These are phyloP conservation scores for Fusarium devonianum DNA, from an alignment of 2,329 filamentous ascomycete genomes.

Conservation along the genomic window DNA sequence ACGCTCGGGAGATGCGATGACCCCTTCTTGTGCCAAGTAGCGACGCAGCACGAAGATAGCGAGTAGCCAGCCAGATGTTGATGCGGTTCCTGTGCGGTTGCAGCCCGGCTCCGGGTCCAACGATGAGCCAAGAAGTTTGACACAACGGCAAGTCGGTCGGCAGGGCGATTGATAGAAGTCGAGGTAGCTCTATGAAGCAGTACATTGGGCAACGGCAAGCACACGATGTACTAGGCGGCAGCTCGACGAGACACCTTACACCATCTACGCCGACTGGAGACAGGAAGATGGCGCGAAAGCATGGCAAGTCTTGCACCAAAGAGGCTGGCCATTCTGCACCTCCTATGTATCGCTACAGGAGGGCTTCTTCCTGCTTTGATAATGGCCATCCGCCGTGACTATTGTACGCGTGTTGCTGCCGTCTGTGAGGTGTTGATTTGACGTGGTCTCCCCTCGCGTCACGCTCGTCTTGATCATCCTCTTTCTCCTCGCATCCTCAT, in stretches of 20 bases:
- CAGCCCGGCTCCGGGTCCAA: slow-evolving; percentile 26
- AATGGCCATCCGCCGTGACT: background rate
- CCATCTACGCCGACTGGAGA: slow-evolving; percentile 22
- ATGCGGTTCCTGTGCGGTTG: slow-evolving; percentile 26
- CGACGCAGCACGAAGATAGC: slow-evolving; percentile 26
- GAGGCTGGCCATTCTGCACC: slow-evolving; percentile 3
- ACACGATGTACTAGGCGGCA: background rate
- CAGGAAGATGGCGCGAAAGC: slow-evolving; percentile 11
- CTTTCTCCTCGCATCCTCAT: background rate
- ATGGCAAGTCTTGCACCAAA: background rate
- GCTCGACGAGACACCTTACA: slow-evolving; percentile 6
- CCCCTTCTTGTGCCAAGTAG: slow-evolving; percentile 29
- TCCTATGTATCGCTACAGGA: background rate
- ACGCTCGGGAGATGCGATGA: slow-evolving; percentile 30
- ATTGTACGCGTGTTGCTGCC: background rate
- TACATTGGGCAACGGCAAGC: background rate
- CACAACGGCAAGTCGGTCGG: slow-evolving; percentile 27
- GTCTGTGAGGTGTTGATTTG: background rate
- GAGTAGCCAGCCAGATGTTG: slow-evolving; percentile 20
- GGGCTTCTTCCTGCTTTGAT: background rate
- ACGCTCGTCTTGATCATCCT: background rate
- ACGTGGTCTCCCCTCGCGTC: background rate
- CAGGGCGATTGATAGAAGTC: slow-evolving; percentile 2
- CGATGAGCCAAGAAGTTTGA: slow-evolving; percentile 27
- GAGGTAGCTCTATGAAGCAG: background rate